Evolutionary conservation across 108 stramenopile genomes (phyloP).

Genomic region (Skeletonema grethae): DNA sequence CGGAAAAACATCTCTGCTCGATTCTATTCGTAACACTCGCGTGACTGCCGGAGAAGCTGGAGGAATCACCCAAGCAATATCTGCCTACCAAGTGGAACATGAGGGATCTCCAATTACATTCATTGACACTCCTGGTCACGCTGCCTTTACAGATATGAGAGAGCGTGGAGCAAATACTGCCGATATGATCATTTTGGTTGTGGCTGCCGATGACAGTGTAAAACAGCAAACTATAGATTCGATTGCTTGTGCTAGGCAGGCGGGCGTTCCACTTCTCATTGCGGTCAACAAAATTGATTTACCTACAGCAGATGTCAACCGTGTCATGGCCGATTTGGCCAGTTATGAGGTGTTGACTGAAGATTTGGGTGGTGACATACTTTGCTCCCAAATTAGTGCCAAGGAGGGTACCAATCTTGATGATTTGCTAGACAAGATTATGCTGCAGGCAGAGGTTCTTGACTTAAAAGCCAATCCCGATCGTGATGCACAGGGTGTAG

Average conservation of each 20-base stretch:
- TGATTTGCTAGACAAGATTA: conserved; percentile 91
- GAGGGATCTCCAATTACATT: conserved; percentile 88
- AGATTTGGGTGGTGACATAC: conserved; percentile 93
- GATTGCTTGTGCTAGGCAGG: conserved; percentile 90
- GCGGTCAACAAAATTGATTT: conserved; percentile 98
- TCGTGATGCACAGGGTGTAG: conserved; percentile 88
- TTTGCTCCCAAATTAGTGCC: conserved; percentile 91
- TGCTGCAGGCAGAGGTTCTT: conserved; percentile 94
- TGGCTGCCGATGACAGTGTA: conserved; percentile 99
- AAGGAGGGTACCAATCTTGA: conserved; percentile 91
- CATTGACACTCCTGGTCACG: conserved; percentile 99
- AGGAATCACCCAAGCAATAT: conserved; percentile 98
- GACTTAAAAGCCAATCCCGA: conserved; percentile 92
- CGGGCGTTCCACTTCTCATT: conserved; percentile 94
- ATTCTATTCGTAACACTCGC: conserved; percentile 88
- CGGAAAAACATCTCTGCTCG: conserved; percentile 98
- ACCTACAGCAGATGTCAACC: conserved; percentile 79
- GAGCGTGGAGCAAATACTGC: conserved; percentile 96
- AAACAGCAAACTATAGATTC: conserved; percentile 98
- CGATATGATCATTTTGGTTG: conserved; percentile 98
- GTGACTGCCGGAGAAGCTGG: conserved; percentile 97
- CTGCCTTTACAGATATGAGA: conserved; percentile 98
- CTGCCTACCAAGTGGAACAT: conserved; percentile 89
- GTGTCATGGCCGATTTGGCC: conserved; percentile 88
- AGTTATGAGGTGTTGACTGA: conserved; percentile 92